phyloP scores from a whole-genome alignment of 2,329 filamentous ascomycete genomes.

The Laburnicola sp. region DNA sequence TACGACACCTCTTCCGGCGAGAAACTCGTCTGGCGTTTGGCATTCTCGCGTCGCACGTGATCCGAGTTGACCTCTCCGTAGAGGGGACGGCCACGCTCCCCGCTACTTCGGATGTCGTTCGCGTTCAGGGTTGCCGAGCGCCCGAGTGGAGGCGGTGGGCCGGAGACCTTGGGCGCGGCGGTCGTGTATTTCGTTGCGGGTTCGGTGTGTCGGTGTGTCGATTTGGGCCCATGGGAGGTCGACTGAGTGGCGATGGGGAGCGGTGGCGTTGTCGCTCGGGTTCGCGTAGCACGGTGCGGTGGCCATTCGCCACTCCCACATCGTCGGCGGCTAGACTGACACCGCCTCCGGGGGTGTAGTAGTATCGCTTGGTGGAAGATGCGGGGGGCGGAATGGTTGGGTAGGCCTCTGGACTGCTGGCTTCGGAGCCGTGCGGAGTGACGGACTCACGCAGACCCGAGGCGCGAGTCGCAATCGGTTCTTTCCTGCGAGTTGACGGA shows the following conservation, averaged over 20 bases:
- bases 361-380: conserved; percentile 31
- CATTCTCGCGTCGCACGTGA: conserved; percentile 17
- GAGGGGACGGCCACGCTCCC: conserved; percentile 30
- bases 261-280: conserved; percentile 30
- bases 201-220: conserved; percentile 28
- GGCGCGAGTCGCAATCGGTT: conserved; percentile 23
- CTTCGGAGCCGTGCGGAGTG: conserved; percentile 22
- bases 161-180: conserved; percentile 18
- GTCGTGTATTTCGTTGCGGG: conserved; percentile 17
- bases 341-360: conserved; percentile 33
- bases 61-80: conserved; percentile 32
- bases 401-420: conserved; percentile 32
- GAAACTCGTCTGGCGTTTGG: conserved; percentile 35
- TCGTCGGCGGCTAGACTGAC: conserved; percentile 30
- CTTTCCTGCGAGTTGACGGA: conserved; percentile 34
- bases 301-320: conserved; percentile 24
- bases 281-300: conserved; percentile 40
- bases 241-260: conserved; percentile 34
- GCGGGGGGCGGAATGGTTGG: conserved; percentile 28
- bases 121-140: conserved; percentile 33
- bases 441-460: conserved; percentile 40
- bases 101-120: no score
- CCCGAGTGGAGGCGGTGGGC: conserved; percentile 22
- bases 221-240: conserved; percentile 40
- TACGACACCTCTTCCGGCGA: conserved; percentile 39